phyloP scores from a whole-genome alignment of 192 early-diverging fungal genomes.

The Powellomyces hirtus region DNA sequence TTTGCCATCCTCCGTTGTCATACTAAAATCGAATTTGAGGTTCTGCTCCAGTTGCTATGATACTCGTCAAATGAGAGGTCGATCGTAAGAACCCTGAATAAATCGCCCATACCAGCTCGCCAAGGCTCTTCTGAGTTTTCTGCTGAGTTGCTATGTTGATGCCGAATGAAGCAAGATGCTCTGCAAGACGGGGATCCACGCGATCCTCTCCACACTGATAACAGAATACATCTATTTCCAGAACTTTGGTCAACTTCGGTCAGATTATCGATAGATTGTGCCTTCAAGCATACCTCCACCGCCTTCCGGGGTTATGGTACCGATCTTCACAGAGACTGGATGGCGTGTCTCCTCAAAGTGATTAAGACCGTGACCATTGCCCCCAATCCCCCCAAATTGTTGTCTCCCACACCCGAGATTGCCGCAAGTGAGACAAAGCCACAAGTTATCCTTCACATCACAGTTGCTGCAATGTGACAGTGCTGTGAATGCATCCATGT shows the following conservation, averaged over 20 bases:
- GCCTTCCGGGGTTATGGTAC: constrained; percentile 97
- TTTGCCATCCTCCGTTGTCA: constrained; percentile 94
- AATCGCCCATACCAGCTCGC: constrained; percentile 77
- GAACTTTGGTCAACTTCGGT: constrained; percentile 1
- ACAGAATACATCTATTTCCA: constrained; percentile 80
- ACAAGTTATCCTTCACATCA: constrained; percentile 88
- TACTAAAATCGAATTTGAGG: constrained; percentile 94
- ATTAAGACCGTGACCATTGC: constrained; percentile 87
- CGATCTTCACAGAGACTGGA: constrained; percentile 83
- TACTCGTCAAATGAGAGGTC: too few species aligned
- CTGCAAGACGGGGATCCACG: constrained; percentile 72
- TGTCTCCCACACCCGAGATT: constrained; percentile 90
- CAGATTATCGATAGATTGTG: constrained; percentile 13
- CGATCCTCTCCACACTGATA: constrained; percentile 82
- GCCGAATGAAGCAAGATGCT: constrained; percentile 82
- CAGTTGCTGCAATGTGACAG: constrained; percentile 78
- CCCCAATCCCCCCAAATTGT: constrained; percentile 89
- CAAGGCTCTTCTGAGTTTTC: constrained; percentile 90
- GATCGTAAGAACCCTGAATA: too few species aligned
- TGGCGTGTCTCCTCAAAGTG: constrained; percentile 85
- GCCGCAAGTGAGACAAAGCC: constrained; percentile 94
- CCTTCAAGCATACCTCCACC: constrained; percentile 76
- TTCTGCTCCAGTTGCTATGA: constrained; percentile 94
- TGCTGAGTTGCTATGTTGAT: constrained; percentile 79
- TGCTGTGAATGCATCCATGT: constrained; percentile 7